Conservation (phyloP, 169 alveolate genomes). For the Plasmodium vinckei region DNA sequence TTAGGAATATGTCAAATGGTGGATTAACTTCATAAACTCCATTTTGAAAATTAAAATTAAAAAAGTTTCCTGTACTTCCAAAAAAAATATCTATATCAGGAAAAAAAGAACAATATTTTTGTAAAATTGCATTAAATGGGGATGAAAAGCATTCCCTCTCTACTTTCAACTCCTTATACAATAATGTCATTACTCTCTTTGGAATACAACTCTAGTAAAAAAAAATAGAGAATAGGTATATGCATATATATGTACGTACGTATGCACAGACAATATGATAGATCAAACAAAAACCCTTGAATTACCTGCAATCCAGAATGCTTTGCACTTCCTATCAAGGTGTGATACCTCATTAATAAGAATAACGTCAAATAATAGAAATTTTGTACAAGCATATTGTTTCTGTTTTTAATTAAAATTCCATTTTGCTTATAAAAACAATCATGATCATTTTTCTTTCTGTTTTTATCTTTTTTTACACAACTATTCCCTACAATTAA, state of each 20-base stretch:
- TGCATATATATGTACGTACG: background rate
- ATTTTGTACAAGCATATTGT: conserved; percentile 16
- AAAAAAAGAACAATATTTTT: conserved; percentile 63
- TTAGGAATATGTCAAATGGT: conserved; percentile 71
- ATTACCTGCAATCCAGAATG: conserved; percentile 72
- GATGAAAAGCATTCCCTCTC: conserved; percentile 75
- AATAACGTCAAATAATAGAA: conserved; percentile 34
- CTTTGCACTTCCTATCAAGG: conserved; percentile 31
- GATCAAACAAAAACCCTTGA: background rate
- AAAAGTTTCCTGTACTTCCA: conserved; percentile 73
- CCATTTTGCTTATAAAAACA: conserved; percentile 72
- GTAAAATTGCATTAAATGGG: conserved; percentile 59
- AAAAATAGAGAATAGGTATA: background rate
- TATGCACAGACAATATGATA: background rate
- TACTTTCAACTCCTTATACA: conserved; percentile 24
- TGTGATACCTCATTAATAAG: conserved; percentile 56
- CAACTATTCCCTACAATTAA: conserved; percentile 9
- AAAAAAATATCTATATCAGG: conserved; percentile 70
- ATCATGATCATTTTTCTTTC: conserved; percentile 5
- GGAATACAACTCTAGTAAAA: conserved; percentile 56
- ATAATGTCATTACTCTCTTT: conserved; percentile 26
- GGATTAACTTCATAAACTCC: conserved; percentile 73
- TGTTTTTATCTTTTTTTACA: background rate
- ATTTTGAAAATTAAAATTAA: conserved; percentile 17
- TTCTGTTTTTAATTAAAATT: conserved; percentile 47